Percentiles rank a stretch among this genome's conserved stretches.
These are phyloP conservation scores for Chlamydomonas sp. DNA, from an alignment of 139 green algal species.

Conservation along the genomic window DNA sequence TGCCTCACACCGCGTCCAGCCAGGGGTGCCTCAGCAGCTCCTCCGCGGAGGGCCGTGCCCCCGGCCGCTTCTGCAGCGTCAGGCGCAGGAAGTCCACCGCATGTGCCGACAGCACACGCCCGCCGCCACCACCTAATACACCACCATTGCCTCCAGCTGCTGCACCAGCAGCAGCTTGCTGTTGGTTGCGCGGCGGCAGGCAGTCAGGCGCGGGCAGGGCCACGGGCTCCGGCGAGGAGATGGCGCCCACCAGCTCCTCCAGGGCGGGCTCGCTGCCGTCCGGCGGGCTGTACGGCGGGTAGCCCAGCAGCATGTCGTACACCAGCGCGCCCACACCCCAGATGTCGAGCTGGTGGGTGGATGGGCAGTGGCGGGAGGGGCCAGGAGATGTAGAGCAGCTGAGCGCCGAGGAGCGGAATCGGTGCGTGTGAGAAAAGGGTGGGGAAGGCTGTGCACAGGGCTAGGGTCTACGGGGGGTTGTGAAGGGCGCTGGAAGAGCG, in stretches of 20 bases:
- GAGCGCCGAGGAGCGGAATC: too few relatives aligned
- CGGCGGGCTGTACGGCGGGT: background rate
- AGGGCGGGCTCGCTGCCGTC: background rate
- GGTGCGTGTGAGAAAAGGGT: too few relatives aligned
- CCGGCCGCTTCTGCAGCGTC: background rate
- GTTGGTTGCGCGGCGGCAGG: background rate
- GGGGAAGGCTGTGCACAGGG: too few relatives aligned
- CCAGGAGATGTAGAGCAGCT: too few relatives aligned
- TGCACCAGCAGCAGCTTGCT: background rate
- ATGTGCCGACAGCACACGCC: background rate
- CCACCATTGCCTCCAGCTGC: too few relatives aligned
- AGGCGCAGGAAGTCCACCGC: background rate
- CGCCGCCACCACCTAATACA: too few relatives aligned
- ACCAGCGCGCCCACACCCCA: background rate
- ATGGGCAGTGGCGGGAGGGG: background rate
- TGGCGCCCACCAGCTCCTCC: too few relatives aligned
- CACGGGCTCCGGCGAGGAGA: background rate
- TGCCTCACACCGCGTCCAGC: background rate
- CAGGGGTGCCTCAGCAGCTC: slow-evolving; percentile 10
- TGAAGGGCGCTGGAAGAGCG: too few relatives aligned
- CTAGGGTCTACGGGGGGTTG: too few relatives aligned
- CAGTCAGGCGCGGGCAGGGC: background rate
- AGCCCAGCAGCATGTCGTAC: slow-evolving; percentile 4
- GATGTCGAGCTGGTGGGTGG: background rate
- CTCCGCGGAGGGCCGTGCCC: background rate